Percentiles rank a stretch among this genome's conserved stretches.
Evolutionary conservation across 371 early-diverging fungal species (phyloP).

Genomic region (Mucor lusitanicus): DNA sequence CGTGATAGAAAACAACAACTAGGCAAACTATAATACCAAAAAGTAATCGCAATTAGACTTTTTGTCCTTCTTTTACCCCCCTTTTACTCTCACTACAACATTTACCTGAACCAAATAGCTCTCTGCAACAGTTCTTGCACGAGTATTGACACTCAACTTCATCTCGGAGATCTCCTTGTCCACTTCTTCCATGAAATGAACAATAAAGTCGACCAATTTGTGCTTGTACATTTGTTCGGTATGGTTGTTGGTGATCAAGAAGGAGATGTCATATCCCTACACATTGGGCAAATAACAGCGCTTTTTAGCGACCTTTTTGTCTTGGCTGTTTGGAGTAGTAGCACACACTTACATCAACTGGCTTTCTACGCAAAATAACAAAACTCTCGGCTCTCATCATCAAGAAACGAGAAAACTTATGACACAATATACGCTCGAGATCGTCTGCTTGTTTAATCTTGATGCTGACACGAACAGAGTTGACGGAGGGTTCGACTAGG

Average conservation of each 20-base stretch:
- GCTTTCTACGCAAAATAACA: conserved; percentile 90
- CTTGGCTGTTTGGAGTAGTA: too few species aligned
- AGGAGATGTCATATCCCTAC: conserved; percentile 94
- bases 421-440: conserved; percentile 91
- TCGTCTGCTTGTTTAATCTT: conserved; percentile 98
- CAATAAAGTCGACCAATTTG: conserved; percentile 97
- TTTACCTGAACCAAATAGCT: conserved; percentile 67
- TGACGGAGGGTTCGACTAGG: conserved; percentile 91
- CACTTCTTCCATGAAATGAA: conserved; percentile 98
- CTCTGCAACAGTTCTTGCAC: conserved; percentile 95
- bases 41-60: background rate
- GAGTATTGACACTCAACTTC: conserved; percentile 93
- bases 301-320: background rate
- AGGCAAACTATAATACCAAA: conserved; percentile 14
- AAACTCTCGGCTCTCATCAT: conserved; percentile 97
- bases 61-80: background rate
- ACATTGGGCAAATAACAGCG: background rate
- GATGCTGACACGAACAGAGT: conserved; percentile 93
- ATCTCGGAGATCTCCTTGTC: conserved; percentile 98
- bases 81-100: background rate
- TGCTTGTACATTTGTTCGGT: conserved; percentile 97
- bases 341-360: conserved; percentile 80
- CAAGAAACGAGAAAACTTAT: conserved; percentile 96
- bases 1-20: background rate
- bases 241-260: conserved; percentile 94